Conservation (phyloP, 1,139 yeast genomes). For the Zygoascus sp. region DNA sequence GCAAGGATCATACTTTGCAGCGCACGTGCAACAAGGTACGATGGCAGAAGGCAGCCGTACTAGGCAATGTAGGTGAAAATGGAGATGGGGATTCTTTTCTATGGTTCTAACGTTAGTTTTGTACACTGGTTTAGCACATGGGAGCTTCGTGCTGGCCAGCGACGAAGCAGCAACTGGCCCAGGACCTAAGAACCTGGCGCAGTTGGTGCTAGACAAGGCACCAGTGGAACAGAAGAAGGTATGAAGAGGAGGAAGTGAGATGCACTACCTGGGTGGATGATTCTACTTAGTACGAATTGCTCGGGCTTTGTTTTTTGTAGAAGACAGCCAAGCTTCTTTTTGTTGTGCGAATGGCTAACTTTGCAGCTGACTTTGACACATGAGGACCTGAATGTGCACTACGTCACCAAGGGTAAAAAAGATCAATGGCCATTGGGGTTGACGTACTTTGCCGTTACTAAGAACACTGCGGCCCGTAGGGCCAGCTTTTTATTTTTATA, state of each 20-base stretch:
- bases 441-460: conserved; percentile 32
- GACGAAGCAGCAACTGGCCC: conserved; percentile 22
- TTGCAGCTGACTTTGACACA: conserved; percentile 32
- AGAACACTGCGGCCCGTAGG: conserved; percentile 30
- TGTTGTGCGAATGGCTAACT: background rate
- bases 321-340: too few relatives aligned
- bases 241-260: background rate
- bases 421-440: conserved; percentile 30
- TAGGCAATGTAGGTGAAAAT: background rate
- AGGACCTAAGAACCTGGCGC: conserved; percentile 25
- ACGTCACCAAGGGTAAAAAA: conserved; percentile 29
- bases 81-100: background rate
- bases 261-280: too few relatives aligned
- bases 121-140: conserved; percentile 33
- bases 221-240: conserved; percentile 29
- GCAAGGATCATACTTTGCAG: too few relatives aligned
- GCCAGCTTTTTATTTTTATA: conserved; percentile 34
- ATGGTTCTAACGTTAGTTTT: conserved; percentile 21
- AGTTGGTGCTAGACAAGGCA: conserved; percentile 29
- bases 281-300: too few relatives aligned
- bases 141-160: conserved; percentile 25
- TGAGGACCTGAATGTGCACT: conserved; percentile 34
- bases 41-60: conserved; percentile 10
- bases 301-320: too few relatives aligned
- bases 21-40: background rate